phyloP scores from a whole-genome alignment of 805 yeast species.

The Suhomyces emberorum region DNA sequence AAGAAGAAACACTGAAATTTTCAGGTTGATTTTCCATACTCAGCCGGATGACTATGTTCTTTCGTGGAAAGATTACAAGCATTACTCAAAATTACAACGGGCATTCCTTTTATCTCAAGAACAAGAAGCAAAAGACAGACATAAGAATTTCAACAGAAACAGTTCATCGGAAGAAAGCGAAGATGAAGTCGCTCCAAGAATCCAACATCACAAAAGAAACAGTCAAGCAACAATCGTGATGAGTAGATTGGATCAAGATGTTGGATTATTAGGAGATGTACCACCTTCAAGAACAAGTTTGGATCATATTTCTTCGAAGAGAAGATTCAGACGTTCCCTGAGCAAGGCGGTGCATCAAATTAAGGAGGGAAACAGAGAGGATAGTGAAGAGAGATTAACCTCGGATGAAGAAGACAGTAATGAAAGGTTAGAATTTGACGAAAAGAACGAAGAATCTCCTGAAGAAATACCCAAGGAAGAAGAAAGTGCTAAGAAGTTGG shows the following conservation, averaged over 20 bases:
- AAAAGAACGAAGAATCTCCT: not conserved
- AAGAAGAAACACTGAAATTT: slow-evolving; percentile 74
- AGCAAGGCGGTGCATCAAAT: slow-evolving; percentile 2
- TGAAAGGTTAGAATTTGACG: not conserved
- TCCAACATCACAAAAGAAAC: slow-evolving; percentile 5
- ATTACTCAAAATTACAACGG: slow-evolving; percentile 53
- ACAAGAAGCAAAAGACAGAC: slow-evolving; percentile 31
- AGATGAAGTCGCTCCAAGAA: slow-evolving; percentile 1
- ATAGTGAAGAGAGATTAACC: not conserved
- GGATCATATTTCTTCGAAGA: not conserved
- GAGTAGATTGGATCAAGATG: slow-evolving; percentile 24
- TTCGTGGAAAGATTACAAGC: slow-evolving; percentile 87
- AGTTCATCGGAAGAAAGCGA: slow-evolving; percentile 11
- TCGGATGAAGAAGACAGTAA: not conserved
- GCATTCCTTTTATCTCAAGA: slow-evolving; percentile 50
- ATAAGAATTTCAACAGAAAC: slow-evolving; percentile 12
- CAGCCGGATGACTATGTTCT: slow-evolving; percentile 94
- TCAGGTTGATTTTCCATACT: slow-evolving; percentile 80
- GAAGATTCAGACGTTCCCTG: slow-evolving; percentile 8
- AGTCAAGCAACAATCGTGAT: slow-evolving; percentile 27
- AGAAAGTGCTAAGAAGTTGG: not conserved
- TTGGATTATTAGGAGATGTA: slow-evolving; percentile 35
- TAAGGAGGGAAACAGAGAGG: slow-evolving; percentile 2
- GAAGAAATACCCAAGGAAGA: slow-evolving; percentile 1
- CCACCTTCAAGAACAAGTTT: slow-evolving; percentile 20